Percentiles rank a stretch among this genome's conserved stretches.
Conservation (phyloP, 495 filamentous ascomycete genomes). For the Penicillium chermesinum region DNA sequence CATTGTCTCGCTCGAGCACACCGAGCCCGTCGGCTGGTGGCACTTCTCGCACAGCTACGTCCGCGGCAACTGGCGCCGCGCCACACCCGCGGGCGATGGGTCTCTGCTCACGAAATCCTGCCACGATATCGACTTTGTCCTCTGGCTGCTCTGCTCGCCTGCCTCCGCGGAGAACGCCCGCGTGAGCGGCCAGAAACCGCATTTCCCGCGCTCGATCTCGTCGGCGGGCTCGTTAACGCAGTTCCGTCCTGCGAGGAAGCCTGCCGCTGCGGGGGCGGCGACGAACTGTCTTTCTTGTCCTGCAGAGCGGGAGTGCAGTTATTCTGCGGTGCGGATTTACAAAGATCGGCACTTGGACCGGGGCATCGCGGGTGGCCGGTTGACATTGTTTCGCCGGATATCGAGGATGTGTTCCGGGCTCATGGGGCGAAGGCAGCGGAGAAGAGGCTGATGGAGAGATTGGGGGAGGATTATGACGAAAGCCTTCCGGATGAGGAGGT, state of each 20-base stretch:
- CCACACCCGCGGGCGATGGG: slow-evolving; percentile 47
- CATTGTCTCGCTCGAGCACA: slow-evolving; percentile 78
- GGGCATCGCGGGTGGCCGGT: slow-evolving; percentile 74
- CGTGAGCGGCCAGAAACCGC: slow-evolving; percentile 39
- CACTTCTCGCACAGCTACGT: slow-evolving; percentile 95
- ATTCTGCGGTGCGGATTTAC: slow-evolving; percentile 80
- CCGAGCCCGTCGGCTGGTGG: slow-evolving; percentile 94
- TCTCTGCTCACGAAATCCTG: slow-evolving; percentile 88
- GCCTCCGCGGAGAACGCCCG: slow-evolving; percentile 16
- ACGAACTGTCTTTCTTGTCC: slow-evolving; percentile 88
- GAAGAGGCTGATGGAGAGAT: slow-evolving; percentile 25
- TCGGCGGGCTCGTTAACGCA: slow-evolving; percentile 61
- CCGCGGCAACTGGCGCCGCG: slow-evolving; percentile 87
- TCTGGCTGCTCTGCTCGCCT: slow-evolving; percentile 64
- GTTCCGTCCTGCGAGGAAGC: slow-evolving; percentile 71
- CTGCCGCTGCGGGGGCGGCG: slow-evolving; percentile 60
- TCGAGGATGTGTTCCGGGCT: slow-evolving; percentile 56
- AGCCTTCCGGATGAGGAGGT: slow-evolving; percentile 47
- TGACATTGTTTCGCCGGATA: slow-evolving; percentile 82
- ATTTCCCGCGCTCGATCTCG: slow-evolving; percentile 67
- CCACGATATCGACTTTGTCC: slow-evolving; percentile 85
- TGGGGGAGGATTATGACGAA: slow-evolving; percentile 65
- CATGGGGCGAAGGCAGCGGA: slow-evolving; percentile 21
- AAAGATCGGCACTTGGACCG: slow-evolving; percentile 49
- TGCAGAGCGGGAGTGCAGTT: slow-evolving; percentile 66